A percentile compares a stretch with the other conserved stretches of the same genome.
Evolutionary conservation across 345 rosid genomes (phyloP).

Genomic region (Eucalyptus erythrocorys): DNA sequence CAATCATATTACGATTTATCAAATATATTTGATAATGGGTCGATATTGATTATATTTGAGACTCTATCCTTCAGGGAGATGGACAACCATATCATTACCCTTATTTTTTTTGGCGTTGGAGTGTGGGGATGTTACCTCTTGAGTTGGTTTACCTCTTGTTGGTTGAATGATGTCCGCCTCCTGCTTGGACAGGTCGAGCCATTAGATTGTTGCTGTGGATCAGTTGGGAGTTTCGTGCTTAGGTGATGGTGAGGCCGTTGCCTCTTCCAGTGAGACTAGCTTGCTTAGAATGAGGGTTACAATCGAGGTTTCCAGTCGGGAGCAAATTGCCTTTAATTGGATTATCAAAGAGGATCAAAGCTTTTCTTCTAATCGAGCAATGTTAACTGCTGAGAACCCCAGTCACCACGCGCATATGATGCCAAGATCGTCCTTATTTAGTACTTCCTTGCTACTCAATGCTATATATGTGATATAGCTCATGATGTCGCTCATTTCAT

Average conservation of each 20-base stretch:
- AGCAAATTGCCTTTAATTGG: not conserved
- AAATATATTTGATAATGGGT: too few relatives aligned
- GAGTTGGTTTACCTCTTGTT: not conserved
- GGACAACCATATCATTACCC: too few relatives aligned
- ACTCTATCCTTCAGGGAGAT: fast-evolving
- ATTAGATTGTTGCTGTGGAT: not conserved
- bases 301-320: not conserved
- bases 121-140: too few relatives aligned
- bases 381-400: not conserved
- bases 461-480: not conserved
- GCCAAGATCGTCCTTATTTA: not conserved
- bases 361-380: not conserved
- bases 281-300: not conserved
- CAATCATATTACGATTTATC: too few relatives aligned
- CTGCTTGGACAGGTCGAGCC: not conserved
- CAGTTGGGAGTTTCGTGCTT: not conserved
- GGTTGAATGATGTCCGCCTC: not conserved
- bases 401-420: not conserved
- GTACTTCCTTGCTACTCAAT: not conserved
- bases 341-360: not conserved
- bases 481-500: not conserved
- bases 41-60: too few relatives aligned
- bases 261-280: not conserved
- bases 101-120: too few relatives aligned
- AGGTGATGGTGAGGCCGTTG: not conserved